A percentile compares a stretch with the other conserved stretches of the same genome.
These are phyloP conservation scores for Earliella scabrosa DNA, from an alignment of 1,284 basidiomycete genomes.

Conservation along the genomic window DNA sequence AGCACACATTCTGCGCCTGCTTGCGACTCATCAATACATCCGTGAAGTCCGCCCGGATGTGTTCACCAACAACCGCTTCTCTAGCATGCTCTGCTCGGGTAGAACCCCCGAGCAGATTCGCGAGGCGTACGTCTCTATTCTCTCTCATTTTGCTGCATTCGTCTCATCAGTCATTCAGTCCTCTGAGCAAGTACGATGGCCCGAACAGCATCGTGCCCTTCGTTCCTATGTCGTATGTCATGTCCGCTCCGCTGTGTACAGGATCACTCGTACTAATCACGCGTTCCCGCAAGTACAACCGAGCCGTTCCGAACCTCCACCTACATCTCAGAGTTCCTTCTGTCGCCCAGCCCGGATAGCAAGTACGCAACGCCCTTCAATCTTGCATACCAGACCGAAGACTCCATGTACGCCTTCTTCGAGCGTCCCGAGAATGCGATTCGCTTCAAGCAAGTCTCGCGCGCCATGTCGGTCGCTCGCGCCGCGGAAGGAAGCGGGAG, in stretches of 20 bases:
- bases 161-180: slow-evolving; percentile 37
- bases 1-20: not conserved
- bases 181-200: slow-evolving; percentile 60
- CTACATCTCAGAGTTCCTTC: slow-evolving; percentile 11
- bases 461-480: slow-evolving; percentile 15
- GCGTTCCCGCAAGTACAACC: slow-evolving; percentile 1
- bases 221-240: not conserved
- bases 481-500: slow-evolving; percentile 17
- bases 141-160: not conserved
- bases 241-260: too few species aligned
- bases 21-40: not conserved
- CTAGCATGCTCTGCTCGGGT: slow-evolving; percentile 33
- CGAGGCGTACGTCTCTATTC: slow-evolving; percentile 37
- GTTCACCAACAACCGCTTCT: slow-evolving; percentile 26
- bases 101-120: slow-evolving; percentile 34
- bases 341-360: not conserved
- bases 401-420: not conserved
- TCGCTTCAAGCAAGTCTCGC: slow-evolving; percentile 7
- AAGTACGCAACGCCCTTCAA: slow-evolving; percentile 9
- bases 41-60: not conserved
- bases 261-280: not conserved
- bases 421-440: slow-evolving; percentile 19
- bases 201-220: slow-evolving; percentile 51
- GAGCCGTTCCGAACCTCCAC: slow-evolving; percentile 8
- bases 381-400: slow-evolving; percentile 32